phyloP scores from a whole-genome alignment of 73 alveolate genomes.

The Paramecium sonneborni region DNA sequence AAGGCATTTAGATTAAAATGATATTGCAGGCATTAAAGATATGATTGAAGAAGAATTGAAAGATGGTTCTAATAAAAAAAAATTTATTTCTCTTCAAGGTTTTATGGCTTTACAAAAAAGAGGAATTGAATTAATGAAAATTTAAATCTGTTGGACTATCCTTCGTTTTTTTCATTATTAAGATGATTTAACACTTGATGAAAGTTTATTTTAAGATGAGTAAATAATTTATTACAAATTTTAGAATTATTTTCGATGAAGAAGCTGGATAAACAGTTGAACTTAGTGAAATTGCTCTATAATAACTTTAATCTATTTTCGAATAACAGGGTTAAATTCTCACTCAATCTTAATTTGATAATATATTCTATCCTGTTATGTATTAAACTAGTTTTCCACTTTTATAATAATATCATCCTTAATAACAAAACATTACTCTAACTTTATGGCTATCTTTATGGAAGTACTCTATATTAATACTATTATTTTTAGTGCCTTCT shows the following conservation, averaged over 20 bases:
- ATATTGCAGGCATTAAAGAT: constrained; percentile 59
- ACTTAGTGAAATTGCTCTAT: constrained; percentile 52
- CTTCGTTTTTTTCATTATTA: constrained; percentile 50
- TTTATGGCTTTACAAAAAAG: constrained; percentile 55
- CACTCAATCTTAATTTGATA: background rate
- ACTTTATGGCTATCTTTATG: constrained; percentile 17
- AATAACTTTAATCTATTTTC: background rate
- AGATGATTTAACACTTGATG: constrained; percentile 57
- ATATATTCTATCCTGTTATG: constrained; percentile 10
- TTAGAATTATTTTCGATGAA: background rate
- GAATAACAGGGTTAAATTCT: background rate
- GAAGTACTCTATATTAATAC: background rate
- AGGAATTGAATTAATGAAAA: constrained; percentile 63
- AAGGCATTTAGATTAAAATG: constrained; percentile 17
- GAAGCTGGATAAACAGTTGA: constrained; percentile 59
- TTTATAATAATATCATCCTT: background rate
- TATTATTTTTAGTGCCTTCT: background rate
- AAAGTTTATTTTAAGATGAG: constrained; percentile 18
- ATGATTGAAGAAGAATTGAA: constrained; percentile 56
- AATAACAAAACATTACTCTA: background rate
- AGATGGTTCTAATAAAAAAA: background rate
- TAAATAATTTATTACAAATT: background rate
- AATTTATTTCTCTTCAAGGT: constrained; percentile 56
- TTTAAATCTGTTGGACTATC: constrained; percentile 63
- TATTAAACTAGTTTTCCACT: background rate